Conservation (phyloP, 163 green algal species). For the Chlorella variabilis region DNA sequence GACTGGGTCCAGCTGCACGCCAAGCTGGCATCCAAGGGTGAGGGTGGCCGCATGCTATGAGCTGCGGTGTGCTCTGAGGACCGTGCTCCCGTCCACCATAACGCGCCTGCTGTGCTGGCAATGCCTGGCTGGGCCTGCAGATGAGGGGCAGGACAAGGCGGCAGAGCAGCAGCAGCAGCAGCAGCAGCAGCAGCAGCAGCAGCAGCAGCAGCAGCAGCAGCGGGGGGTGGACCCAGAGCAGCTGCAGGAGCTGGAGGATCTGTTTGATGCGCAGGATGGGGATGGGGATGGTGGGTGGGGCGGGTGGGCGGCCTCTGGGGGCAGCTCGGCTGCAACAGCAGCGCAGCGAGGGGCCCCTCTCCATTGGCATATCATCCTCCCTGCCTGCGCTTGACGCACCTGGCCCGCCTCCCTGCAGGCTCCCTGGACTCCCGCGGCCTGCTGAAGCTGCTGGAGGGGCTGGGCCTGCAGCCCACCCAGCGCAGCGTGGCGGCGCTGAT, state of each 20-base stretch:
- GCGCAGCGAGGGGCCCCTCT: too few species aligned
- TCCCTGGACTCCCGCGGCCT: conserved; percentile 28
- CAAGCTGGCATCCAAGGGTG: conserved; percentile 34
- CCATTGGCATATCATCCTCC: too few species aligned
- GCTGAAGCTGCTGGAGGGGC: conserved; percentile 37
- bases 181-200: too few species aligned
- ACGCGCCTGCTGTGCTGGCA: too few species aligned
- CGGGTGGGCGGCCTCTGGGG: background rate
- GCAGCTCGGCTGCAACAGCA: too few species aligned
- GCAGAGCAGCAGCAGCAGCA: background rate
- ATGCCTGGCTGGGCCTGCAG: background rate
- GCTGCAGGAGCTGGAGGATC: conserved; percentile 53
- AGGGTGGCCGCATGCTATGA: background rate
- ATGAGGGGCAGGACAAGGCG: background rate
- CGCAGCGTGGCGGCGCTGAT: conserved; percentile 51
- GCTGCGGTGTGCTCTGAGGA: too few species aligned
- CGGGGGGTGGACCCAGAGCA: conserved; percentile 56
- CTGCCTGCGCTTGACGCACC: too few species aligned
- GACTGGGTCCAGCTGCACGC: conserved; percentile 52
- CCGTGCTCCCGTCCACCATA: too few species aligned
- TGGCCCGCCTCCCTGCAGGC: too few species aligned
- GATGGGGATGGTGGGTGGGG: conserved; percentile 36
- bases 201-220: background rate
- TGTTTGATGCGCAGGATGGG: conserved; percentile 50
- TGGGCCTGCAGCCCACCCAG: conserved; percentile 57